Conservation (phyloP, 2,329 filamentous ascomycete species). For the Helotiales sp. region DNA sequence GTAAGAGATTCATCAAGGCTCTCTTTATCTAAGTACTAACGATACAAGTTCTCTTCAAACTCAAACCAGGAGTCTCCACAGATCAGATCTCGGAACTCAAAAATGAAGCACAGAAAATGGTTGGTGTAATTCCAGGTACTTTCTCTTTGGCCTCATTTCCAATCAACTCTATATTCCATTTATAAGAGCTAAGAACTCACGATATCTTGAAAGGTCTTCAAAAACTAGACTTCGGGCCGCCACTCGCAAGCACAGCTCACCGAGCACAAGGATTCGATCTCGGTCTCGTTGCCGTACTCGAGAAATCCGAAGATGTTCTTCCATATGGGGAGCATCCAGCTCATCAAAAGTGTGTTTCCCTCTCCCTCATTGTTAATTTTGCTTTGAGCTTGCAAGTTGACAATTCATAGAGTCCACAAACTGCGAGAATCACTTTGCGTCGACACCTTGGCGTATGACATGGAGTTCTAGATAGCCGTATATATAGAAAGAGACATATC, state of each 20-base stretch:
- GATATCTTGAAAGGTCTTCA: too few species aligned
- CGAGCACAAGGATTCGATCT: neutral
- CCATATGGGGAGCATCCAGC: neutral
- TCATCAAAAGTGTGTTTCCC: neutral
- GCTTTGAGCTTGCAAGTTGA: too few species aligned
- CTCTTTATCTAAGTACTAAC: neutral
- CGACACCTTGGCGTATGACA: neutral
- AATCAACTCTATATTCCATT: too few species aligned
- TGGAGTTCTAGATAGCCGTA: neutral
- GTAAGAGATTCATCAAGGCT: neutral
- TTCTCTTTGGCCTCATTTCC: too few species aligned
- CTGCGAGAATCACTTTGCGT: neutral
- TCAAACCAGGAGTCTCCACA: neutral
- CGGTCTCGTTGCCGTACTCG: neutral
- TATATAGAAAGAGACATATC: neutral
- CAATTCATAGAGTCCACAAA: neutral
- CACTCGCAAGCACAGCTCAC: neutral
- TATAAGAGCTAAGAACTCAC: too few species aligned
- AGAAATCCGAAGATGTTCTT: neutral
- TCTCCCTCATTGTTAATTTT: neutral
- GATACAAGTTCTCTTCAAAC: neutral
- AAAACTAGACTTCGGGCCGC: neutral
- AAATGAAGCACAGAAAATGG: neutral
- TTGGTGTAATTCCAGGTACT: neutral
- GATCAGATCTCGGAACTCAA: neutral